A percentile compares a stretch with the other conserved stretches of the same genome.
Conservation (phyloP, 2,329 filamentous ascomycete species). For the Sphaerostilbella broomeana region DNA sequence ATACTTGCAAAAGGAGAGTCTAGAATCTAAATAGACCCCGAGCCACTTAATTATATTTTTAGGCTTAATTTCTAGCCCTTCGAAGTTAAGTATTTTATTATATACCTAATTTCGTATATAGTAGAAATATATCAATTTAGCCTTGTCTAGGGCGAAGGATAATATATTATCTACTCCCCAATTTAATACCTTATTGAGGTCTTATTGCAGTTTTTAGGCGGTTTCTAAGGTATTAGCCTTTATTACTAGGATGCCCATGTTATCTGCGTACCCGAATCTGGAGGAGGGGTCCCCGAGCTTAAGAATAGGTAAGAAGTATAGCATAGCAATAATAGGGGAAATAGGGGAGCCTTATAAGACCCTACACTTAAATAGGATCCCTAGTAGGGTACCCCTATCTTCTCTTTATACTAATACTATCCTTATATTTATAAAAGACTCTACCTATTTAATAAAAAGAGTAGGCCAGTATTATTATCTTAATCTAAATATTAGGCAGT, state of each 20-base stretch:
- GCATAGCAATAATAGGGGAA: constrained; percentile 17
- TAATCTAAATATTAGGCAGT: constrained; percentile 15
- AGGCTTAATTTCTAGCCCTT: neutral
- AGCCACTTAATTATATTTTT: constrained; percentile 16
- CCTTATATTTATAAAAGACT: constrained; percentile 13
- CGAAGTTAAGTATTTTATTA: neutral
- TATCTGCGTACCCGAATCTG: constrained; percentile 16
- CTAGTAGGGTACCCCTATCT: constrained; percentile 7
- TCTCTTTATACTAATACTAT: constrained; percentile 7
- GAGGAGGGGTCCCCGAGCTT: constrained; percentile 1
- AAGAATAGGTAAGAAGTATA: constrained; percentile 16
- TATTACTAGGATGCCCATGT: constrained; percentile 16
- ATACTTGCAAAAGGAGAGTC: constrained; percentile 14
- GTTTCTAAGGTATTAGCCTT: constrained; percentile 14
- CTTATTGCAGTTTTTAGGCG: constrained; percentile 6
- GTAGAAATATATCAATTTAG: constrained; percentile 19
- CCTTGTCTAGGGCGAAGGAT: constrained; percentile 18
- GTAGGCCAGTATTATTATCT: constrained; percentile 15
- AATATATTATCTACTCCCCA: constrained; percentile 17
- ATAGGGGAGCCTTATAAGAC: constrained; percentile 15
- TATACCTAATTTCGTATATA: constrained; percentile 3
- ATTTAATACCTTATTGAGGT: constrained; percentile 10
- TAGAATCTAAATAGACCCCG: constrained; percentile 17
- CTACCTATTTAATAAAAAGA: constrained; percentile 11
- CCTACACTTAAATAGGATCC: constrained; percentile 7